Base-by-base conservation (phyloP, 2,329 filamentous ascomycete genomes). In the Neurospora sp. region DNA sequence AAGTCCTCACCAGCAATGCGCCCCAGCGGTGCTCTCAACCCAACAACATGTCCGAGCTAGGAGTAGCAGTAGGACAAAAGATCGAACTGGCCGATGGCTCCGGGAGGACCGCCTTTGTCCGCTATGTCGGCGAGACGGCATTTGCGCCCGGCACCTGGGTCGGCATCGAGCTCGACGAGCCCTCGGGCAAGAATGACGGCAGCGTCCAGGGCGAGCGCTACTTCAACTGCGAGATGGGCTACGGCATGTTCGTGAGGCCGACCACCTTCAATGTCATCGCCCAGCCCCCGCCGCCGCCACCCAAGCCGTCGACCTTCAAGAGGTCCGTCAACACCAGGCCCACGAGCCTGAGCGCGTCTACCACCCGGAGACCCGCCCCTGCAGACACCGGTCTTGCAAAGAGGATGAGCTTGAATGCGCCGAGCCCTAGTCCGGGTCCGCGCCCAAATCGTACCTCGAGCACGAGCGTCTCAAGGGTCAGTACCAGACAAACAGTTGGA, bases 111-210 rank as follows among this genome's bases (percentile, higher is more conserved):
- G 96, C 88, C 75, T 87, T 87, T 71, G 87, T 99, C 73, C 92
- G 92, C 76, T 99, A 92, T 80, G 84, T 92, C 71, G 96, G 96
- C 76, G 83, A 86, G 69, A 93, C 95, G 43, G 83, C 87, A 75
- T 97, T 98, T 81, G 89, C 93, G 70, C 83, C 86, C 6, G 95
- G 94, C 72, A 89, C 92, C 72, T 98, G 94, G 93, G 85, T 97
- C 71, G 95, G 95, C 73, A 87, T 98, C 71, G 94, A 97, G 82
- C 87, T 98, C 70, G 89, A 93, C 68, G 91, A 92, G 66, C 84
- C 89, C 68, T 88, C 86, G 23, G 95, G 96, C 39, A 98, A 98
- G 83, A 98, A 98, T 76, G 93, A 98, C 84, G 95, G 95, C 73
- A 91, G 91, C 69, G 92, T 98, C 66, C 88, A 95, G 79, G 94